Base-by-base conservation (phyloP, 2,329 filamentous ascomycete genomes). In the Orbilia blumenaviensis region DNA sequence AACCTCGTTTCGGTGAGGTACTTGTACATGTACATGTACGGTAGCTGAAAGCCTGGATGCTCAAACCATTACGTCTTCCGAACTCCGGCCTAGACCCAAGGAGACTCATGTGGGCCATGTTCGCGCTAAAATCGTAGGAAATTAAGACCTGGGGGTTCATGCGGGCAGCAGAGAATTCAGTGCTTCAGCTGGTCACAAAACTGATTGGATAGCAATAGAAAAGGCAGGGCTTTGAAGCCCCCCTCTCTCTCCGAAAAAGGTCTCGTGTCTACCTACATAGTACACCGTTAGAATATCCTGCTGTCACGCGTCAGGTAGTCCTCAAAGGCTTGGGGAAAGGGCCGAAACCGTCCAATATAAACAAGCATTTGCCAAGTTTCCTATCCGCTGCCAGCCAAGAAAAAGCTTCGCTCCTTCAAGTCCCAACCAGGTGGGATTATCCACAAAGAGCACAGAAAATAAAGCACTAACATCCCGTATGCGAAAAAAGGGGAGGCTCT, bases 311-410 rank as follows among this genome's bases (percentile, higher is more conserved):
- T 62, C 63, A 63, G 71, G 23, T 16, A n/a, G 32, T 50, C 42
- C 58, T 63, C 58, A 27, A 63, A 41, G 58, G 41, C 46, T 71
- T 62, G 46, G 56, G 46, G 54, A 71, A 71, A 56, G 66, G 66
- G 66, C 66, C 56, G 63, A 54, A 71, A 44, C 66, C 66, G 56
- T 52, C 66, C 62, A 64, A 72, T 72, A 69, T 64, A 76, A 76
- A 76, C 72, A 76, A 76, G 72, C 72, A 68, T 76, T 76, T 76
- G 72, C 72, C 72, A 76, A 76, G 72, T 76, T 76, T 64, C 50
- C 64, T 54, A 69, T 69, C 72, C 72, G 72, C 72, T 76, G 72
- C 72, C 64, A 66, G 72, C 72, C 72, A 76, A 76, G 72, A 76
- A 64, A 75, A 76, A 76, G 72, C 72, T 76, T 76, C 64, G 64